Conservation (phyloP, 1,284 basidiomycete species). For the Heterobasidion annosum region DNA sequence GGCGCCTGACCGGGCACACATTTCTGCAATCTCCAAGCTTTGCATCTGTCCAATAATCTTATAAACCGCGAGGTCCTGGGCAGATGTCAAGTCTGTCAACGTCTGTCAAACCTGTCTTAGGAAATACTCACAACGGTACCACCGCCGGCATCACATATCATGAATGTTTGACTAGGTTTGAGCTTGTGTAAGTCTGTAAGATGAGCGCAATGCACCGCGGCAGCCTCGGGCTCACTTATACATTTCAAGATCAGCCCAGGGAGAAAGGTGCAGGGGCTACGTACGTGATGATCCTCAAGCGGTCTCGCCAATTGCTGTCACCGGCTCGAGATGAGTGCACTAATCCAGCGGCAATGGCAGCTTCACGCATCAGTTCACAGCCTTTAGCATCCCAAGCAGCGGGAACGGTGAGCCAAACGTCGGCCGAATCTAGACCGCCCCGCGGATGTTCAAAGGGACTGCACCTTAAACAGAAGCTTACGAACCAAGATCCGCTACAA, state of each 20-base stretch:
- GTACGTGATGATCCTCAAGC: conserved; percentile 70
- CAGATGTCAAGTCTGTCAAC: conserved; percentile 1
- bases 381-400: conserved; percentile 81
- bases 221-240: conserved; percentile 69
- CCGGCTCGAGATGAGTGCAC: conserved; percentile 63
- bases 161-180: conserved; percentile 69
- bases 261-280: conserved; percentile 11
- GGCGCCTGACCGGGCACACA: conserved; percentile 73
- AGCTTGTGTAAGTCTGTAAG: conserved; percentile 70
- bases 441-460: background rate
- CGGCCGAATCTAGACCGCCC: conserved; percentile 50
- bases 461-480: background rate
- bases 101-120: background rate
- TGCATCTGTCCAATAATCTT: conserved; percentile 71
- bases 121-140: conserved; percentile 55
- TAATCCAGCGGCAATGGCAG: conserved; percentile 69
- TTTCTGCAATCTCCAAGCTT: conserved; percentile 76
- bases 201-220: conserved; percentile 75
- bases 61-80: conserved; percentile 61
- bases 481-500: conserved; percentile 69
- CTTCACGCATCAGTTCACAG: conserved; percentile 73
- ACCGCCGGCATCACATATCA: conserved; percentile 76
- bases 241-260: conserved; percentile 4
- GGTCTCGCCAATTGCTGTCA: conserved; percentile 68
- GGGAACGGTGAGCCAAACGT: conserved; percentile 76